Base-by-base conservation (phyloP, 768 basidiomycete genomes). In the Kwoniella europaea region DNA sequence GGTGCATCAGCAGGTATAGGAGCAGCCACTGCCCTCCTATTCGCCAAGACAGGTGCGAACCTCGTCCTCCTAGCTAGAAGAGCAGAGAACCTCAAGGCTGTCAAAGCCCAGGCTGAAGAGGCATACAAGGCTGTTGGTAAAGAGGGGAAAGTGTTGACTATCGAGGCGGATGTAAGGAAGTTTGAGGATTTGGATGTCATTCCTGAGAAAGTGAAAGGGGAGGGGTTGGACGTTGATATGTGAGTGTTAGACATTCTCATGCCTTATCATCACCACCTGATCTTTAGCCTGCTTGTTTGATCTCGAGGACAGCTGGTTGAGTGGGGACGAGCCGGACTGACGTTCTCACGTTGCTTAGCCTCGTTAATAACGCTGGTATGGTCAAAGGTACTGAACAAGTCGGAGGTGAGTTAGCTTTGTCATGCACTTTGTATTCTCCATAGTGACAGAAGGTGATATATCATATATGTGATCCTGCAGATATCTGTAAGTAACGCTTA, bases 1-100 rank as follows among this genome's bases (percentile, higher is more conserved):
- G 94, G 94, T 22, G 93, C 94, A 4, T 92, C 91, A 81, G 88
- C 90, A 54, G 94, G 94, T 55, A 96, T 96, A 73, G 94, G 94
- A 67, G 91, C 92, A 18, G 67, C 73, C 80, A 94, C 94, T 2
- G 94, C 94, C 44, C 77, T 93, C 57, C 88, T 97, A 59, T 97
- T 96, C 73, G 94, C 94, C 53, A 94, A 93, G 91, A 92, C 89
- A 54, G 94, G 94, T 54, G 89, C 92, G 35, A 95, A 96, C 79
- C 85, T 96, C 54, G 91, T 96, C 77, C 88, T 96, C 54, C 86
- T 92, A 16, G 93, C 94, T 59, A 89, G 94, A 62, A 87, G 94
- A 55, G 85, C 79, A 52, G 92, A 95, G 20, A 89, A 88, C 42
- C 87, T 97, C 57, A 86, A 89, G 72, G 84, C 84, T n/a, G 91